Conservation (phyloP, 129 eudicot species). For the Scalesia atractyloides region DNA sequence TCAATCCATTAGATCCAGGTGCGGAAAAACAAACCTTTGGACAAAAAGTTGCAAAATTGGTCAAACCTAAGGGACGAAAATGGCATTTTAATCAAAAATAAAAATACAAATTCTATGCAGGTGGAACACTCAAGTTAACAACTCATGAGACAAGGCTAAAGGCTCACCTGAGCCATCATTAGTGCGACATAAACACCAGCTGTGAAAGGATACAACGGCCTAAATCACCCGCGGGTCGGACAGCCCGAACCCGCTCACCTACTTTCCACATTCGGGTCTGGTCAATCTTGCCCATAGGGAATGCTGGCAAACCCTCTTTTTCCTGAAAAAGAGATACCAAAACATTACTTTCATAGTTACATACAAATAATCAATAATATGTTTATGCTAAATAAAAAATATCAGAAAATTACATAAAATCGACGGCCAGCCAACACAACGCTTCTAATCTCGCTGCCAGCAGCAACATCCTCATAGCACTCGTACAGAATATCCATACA, state of each 20-base stretch:
- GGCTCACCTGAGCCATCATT: conserved; percentile 99
- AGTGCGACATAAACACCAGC: conserved; percentile 98
- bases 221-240: conserved; percentile 80
- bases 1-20: no score
- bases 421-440: conserved; percentile 99
- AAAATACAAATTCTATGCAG: not conserved
- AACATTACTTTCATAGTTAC: not conserved
- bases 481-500: conserved; percentile 95
- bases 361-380: not conserved
- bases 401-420: conserved; percentile 56
- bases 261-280: conserved; percentile 99
- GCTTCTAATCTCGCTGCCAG: conserved; percentile 92
- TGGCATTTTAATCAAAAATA: not conserved
- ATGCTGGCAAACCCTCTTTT: conserved; percentile 95
- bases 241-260: conserved; percentile 82
- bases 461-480: conserved; percentile 98
- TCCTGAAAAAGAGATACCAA: conserved; percentile 49
- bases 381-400: not conserved
- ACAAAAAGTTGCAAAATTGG: no score
- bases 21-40: no score
- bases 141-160: not conserved
- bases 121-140: not conserved
- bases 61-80: no score
- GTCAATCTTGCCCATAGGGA: conserved; percentile 98
- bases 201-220: conserved; percentile 93